phyloP scores from a whole-genome alignment of 345 rosid species.

The Citrus glauca region DNA sequence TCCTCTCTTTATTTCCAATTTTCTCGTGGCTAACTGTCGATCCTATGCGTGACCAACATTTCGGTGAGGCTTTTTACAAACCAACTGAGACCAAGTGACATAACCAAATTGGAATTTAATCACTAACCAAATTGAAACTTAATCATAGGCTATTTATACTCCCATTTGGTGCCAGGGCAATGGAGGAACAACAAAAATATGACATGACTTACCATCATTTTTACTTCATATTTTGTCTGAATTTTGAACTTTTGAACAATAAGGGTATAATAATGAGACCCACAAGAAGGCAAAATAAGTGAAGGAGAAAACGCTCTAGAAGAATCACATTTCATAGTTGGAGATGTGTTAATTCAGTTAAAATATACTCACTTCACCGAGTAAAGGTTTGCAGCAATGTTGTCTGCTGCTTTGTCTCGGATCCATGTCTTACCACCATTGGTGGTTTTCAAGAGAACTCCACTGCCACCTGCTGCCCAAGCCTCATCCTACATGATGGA shows the following conservation, averaged over 20 bases:
- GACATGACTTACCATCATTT: background rate
- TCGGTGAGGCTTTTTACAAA: background rate
- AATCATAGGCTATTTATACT: no score
- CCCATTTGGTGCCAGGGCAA: no score
- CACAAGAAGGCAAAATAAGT: background rate
- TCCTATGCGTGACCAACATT: background rate
- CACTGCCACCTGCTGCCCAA: slow-evolving; percentile 99
- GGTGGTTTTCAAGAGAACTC: slow-evolving; percentile 75
- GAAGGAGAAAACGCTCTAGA: background rate
- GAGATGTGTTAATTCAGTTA: background rate
- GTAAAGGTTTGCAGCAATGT: slow-evolving; percentile 92
- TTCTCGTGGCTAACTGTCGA: background rate
- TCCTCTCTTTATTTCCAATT: background rate
- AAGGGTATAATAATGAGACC: background rate
- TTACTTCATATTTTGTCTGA: background rate
- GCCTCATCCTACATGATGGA: slow-evolving; percentile 74
- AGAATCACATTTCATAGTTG: background rate
- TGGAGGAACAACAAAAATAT: background rate
- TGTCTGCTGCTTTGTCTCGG: slow-evolving; percentile 97
- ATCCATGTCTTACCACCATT: slow-evolving; percentile 92
- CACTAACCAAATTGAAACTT: no score
- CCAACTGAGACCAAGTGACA: no score
- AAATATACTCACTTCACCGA: slow-evolving; percentile 68
- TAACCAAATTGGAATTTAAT: no score
- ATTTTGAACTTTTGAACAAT: background rate